These are phyloP conservation scores for Trypanosoma rangeli DNA, from an alignment of 208 protist genomes.

Conservation along the genomic window DNA sequence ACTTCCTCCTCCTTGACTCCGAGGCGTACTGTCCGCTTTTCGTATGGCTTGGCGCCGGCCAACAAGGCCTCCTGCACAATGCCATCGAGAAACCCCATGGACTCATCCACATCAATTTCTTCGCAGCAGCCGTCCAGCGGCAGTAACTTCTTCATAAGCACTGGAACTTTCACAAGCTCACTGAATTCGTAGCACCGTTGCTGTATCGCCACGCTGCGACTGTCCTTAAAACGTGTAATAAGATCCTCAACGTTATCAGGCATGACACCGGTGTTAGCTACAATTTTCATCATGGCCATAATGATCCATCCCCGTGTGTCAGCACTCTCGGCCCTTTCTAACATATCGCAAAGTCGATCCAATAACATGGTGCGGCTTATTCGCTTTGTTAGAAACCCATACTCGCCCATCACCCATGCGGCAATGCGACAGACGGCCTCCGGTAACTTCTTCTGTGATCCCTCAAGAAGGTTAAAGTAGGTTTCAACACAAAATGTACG, in stretches of 20 bases:
- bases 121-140: constrained; percentile 80
- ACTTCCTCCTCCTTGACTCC: constrained; percentile 21
- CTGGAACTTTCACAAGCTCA: constrained; percentile 39
- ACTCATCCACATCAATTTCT: constrained; percentile 53
- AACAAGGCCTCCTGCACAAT: constrained; percentile 43
- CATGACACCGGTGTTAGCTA: constrained; percentile 34
- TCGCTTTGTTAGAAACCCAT: constrained; percentile 77
- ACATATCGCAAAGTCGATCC: constrained; percentile 67
- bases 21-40: constrained; percentile 19
- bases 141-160: constrained; percentile 53
- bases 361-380: constrained; percentile 50
- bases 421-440: constrained; percentile 69
- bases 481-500: constrained; percentile 68
- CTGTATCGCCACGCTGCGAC: constrained; percentile 61
- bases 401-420: constrained; percentile 94
- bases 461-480: constrained; percentile 75
- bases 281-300: constrained; percentile 77
- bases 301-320: constrained; percentile 63
- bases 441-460: constrained; percentile 32
- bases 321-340: constrained; percentile 45
- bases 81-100: constrained; percentile 49
- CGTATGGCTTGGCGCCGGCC: constrained; percentile 53
- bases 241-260: constrained; percentile 54
- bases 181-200: constrained; percentile 84
- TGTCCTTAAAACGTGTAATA: constrained; percentile 44